A percentile compares a stretch with the other conserved stretches of the same genome.
phyloP scores from a whole-genome alignment of 306 rosid species.

The Crotalaria pallida region DNA sequence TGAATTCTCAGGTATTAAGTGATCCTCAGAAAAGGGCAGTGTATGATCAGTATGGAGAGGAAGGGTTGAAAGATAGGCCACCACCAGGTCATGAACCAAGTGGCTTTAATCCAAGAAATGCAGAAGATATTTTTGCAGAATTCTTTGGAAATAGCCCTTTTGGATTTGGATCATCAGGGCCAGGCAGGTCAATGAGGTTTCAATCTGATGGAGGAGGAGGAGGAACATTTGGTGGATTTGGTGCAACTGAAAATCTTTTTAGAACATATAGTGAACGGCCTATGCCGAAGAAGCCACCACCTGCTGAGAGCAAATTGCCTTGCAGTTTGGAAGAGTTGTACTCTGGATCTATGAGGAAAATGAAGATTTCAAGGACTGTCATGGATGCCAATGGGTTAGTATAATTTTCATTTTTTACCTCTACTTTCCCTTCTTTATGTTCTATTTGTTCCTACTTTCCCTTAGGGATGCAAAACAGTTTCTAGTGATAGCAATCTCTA shows the following conservation, averaged over 20 bases:
- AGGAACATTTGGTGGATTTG: slow-evolving; percentile 54
- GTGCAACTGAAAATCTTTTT: slow-evolving; percentile 49
- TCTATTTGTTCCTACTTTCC: background rate
- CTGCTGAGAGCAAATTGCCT: slow-evolving; percentile 80
- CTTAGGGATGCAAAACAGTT: background rate
- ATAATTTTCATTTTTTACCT: background rate
- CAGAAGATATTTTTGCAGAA: slow-evolving; percentile 95
- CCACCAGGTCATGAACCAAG: slow-evolving; percentile 56
- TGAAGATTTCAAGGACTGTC: slow-evolving; percentile 86
- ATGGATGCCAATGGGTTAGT: slow-evolving; percentile 59
- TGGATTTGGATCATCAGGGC: slow-evolving; percentile 72
- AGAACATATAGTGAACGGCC: slow-evolving; percentile 43
- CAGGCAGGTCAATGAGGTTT: slow-evolving; percentile 69
- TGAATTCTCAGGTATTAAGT: slow-evolving; percentile 68
- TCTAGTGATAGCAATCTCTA: background rate
- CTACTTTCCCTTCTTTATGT: background rate
- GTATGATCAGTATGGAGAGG: slow-evolving; percentile 89
- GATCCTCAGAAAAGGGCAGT: slow-evolving; percentile 68
- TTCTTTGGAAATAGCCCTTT: slow-evolving; percentile 95
- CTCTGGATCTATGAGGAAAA: slow-evolving; percentile 89
- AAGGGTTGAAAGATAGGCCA: slow-evolving; percentile 85
- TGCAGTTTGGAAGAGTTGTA: slow-evolving; percentile 82
- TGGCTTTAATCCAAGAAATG: slow-evolving; percentile 83
- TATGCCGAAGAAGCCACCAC: slow-evolving; percentile 66
- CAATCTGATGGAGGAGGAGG: slow-evolving; percentile 60